Evolutionary conservation across 768 basidiomycete species (phyloP), one percentile per base, ranked within the genome.

Genomic region (Auriscalpium orientale): DNA sequence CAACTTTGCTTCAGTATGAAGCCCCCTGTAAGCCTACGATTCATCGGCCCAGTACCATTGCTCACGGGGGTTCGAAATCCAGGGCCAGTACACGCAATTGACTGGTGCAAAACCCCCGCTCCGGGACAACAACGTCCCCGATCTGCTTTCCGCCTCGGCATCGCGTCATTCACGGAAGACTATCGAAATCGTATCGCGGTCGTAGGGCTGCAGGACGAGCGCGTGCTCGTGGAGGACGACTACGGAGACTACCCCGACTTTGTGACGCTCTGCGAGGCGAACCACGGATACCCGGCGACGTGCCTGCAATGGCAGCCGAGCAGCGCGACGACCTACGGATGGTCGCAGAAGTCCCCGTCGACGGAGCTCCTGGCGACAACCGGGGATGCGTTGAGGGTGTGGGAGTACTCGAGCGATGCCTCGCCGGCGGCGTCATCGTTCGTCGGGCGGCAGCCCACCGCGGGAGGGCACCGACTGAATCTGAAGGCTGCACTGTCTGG

Each of bases 261-360:
- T 67, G 83, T 86, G 43, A 86, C 87, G 6, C 79, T 95, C 20
- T 92, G 91, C 57, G 85, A 90, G 62, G 83, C 86, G 1, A 80
- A 83, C 60, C 89, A 97, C 61, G 87, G 90, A 46, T 98, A 95
- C 72, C 97, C 97, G 16, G 91, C 92, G 10, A 98, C 94, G 13
- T 88, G 84, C 68, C 71, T 98, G 49, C 92, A 89, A 65, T 98
- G 94, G 90, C 93, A 97, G 62, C 97, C 97, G 16, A 78, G 80
- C 4, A 79, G 81, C 28, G 77, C 89, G 20, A 72, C 77, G 34
- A 78, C 75, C 46, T 80, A 82, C 67, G 68, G 75, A 45, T 90
- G 90, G 88, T 76, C 81, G 7, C 82, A 84, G 69, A 89, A 85
- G 68, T 76, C 79, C 4, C 71, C 77, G 8, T 71, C 73, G 49